Conservation (phyloP, 352 stramenopile genomes). For the Pythium folliculosum region DNA sequence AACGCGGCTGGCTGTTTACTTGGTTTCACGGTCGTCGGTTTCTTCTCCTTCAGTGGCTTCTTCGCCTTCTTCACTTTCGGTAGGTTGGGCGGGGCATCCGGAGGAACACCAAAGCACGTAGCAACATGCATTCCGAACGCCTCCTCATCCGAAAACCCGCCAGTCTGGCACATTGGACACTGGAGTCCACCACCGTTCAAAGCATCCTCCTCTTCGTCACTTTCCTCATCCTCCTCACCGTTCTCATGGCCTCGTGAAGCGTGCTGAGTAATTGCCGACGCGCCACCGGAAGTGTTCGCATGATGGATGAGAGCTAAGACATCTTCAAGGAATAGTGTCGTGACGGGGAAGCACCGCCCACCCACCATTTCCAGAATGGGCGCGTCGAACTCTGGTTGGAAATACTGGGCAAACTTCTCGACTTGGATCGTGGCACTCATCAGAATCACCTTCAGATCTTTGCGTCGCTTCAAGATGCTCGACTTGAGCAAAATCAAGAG, state of each 20-base stretch:
- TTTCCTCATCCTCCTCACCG: constrained; percentile 11
- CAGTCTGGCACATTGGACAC: constrained; percentile 83
- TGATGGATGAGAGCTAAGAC: constrained; percentile 50
- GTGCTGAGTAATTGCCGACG: constrained; percentile 15
- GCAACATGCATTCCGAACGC: constrained; percentile 88
- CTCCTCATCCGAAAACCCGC: constrained; percentile 74
- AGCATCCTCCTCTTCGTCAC: not conserved
- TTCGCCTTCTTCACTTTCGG: constrained; percentile 7
- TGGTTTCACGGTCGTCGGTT: constrained; percentile 7
- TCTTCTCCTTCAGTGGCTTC: constrained; percentile 24
- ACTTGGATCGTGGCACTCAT: constrained; percentile 97
- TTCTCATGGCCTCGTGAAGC: not conserved
- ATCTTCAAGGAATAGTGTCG: constrained; percentile 93
- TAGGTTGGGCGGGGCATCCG: not conserved
- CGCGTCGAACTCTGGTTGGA: constrained; percentile 68
- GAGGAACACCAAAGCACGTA: constrained; percentile 70
- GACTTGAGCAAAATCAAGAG: constrained; percentile 93
- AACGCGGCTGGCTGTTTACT: constrained; percentile 10
- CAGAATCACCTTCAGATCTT: constrained; percentile 90
- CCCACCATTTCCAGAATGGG: constrained; percentile 80
- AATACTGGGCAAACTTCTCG: constrained; percentile 93
- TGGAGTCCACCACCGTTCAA: constrained; percentile 45
- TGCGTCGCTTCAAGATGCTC: constrained; percentile 78
- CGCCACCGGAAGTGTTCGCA: constrained; percentile 20
- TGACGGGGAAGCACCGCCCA: constrained; percentile 88